Conservation (phyloP, 139 green algal genomes). For the Zygnema circumcarinatum region DNA sequence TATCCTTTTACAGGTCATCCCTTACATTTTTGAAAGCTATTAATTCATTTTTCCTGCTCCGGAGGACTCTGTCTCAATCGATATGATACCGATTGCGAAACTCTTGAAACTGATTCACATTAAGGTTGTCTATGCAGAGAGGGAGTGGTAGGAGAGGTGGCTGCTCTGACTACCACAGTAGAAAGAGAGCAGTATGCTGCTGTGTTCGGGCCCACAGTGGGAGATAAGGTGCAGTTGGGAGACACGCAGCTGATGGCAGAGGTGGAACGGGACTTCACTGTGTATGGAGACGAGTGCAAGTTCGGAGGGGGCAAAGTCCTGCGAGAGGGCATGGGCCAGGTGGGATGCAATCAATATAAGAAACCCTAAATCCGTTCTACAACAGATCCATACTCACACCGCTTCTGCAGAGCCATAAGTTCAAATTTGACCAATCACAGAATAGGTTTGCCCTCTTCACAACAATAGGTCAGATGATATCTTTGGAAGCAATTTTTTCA, state of each 20-base stretch:
- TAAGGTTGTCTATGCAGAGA: slow-evolving; percentile 31
- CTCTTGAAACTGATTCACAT: too few species aligned
- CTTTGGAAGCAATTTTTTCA: too few species aligned
- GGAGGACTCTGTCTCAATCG: too few species aligned
- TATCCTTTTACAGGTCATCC: not conserved
- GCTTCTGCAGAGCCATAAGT: not conserved
- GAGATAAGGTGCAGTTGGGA: slow-evolving; percentile 61
- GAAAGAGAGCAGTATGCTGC: slow-evolving; percentile 54
- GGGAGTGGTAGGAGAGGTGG: slow-evolving; percentile 10
- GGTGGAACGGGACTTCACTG: slow-evolving; percentile 63
- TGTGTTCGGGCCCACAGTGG: slow-evolving; percentile 63
- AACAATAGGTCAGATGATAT: too few species aligned
- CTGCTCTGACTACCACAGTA: slow-evolving; percentile 41
- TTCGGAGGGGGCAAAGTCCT: slow-evolving; percentile 69
- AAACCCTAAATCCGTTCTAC: not conserved
- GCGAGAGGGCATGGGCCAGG: slow-evolving; percentile 67
- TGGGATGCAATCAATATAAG: slow-evolving; percentile 26
- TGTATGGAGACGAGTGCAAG: slow-evolving; percentile 68
- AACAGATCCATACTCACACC: not conserved
- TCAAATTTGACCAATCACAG: too few species aligned
- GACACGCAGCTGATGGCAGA: slow-evolving; percentile 60
- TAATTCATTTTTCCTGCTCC: too few species aligned
- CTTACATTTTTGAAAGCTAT: too few species aligned
- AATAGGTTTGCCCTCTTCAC: too few species aligned
- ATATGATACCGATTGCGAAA: too few species aligned